Percentiles rank a stretch among this genome's conserved stretches.
Evolutionary conservation across 306 rosid genomes (phyloP).

Genomic region (Inga laurina): DNA sequence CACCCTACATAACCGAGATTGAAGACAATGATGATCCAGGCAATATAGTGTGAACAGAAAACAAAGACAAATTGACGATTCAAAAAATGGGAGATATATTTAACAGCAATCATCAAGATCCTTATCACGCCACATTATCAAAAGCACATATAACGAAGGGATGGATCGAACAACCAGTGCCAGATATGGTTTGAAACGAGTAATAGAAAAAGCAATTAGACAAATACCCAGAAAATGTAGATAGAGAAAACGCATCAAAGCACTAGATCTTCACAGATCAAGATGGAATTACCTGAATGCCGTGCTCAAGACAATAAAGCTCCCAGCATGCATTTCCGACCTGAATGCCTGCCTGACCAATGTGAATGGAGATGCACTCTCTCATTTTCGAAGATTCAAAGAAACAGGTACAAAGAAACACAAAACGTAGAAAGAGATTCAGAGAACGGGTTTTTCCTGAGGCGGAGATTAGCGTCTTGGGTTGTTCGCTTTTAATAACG

Average conservation of each 20-base stretch:
- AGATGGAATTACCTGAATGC: conserved; percentile 46
- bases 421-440: not conserved
- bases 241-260: not conserved
- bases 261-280: not conserved
- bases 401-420: not conserved
- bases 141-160: not conserved
- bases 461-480: not conserved
- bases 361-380: conserved; percentile 61
- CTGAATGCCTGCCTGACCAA: conserved; percentile 77
- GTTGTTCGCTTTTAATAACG: not conserved
- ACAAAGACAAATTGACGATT: not conserved
- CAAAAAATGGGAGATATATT: not conserved
- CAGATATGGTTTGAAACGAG: not conserved
- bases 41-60: not conserved
- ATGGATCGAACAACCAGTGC: not conserved
- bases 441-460: conserved; percentile 42
- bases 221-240: not conserved
- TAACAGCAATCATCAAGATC: not conserved
- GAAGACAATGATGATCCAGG: not conserved
- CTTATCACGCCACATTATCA: not conserved
- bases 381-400: conserved; percentile 33
- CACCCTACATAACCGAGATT: not conserved
- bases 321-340: conserved; percentile 78
- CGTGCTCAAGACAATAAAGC: conserved; percentile 57
- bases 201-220: not conserved